phyloP scores from a whole-genome alignment of 78 protist species.

The slime mould (Dictyostelium discoideum) region dicty_2.7 NC_007091.3:68001-68500 shows the following conservation, averaged over 20 bases:
- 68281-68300: not conserved
- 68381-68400: not conserved
- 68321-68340: not conserved
- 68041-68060: not conserved
- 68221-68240: conserved; percentile 15
- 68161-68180: not conserved
- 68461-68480: not conserved
- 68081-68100: not conserved
- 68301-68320: conserved; percentile 14
- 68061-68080: not conserved
- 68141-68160: not conserved
- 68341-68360: not conserved
- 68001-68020: not conserved
- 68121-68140: not conserved
- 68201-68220: conserved; percentile 24
- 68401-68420: conserved; percentile 21
- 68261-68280: not conserved
- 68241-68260: not conserved
- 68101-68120: not conserved
- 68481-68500: not conserved
- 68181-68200: not conserved
- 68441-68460: not conserved
- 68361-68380: conserved; percentile 12
- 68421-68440: not conserved
- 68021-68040: not conserved